Evolutionary conservation across 768 basidiomycete species (phyloP), one percentile per base, ranked within the genome.

Genomic region (Tephrocybe rancida): DNA sequence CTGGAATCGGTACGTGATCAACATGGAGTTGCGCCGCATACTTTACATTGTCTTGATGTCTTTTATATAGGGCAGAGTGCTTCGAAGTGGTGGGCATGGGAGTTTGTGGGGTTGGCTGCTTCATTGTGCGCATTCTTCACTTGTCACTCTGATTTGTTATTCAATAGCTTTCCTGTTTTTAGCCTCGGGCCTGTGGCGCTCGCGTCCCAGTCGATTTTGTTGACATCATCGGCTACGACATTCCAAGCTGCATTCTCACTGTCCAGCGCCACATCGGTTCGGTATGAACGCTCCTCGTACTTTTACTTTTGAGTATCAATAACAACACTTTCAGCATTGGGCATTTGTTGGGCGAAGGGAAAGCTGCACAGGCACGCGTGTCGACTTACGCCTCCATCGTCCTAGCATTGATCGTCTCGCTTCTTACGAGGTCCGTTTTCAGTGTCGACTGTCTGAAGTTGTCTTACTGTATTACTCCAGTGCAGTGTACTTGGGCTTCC

Each of bases 51-150:
- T 30, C 19, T 26, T 41, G 26, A 50, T 7, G 5, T 34, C 22
- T 30, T 11, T n/a, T 3, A n/a, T 27, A 29, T 45, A 80, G 84
- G 84, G 1, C 91, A 92, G 67, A 85, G 82, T 3, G 90, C 89
- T 0, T 86, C 84, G 5, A 95, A 97, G 69, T 98, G 95, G 95
- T 98, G 95, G 95, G 87, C 88, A 29, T 95, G 95, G 95, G 94
- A 96, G 70, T 79, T 92, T 10, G 67, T 88, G 32, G 86, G 84
- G n/a, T 70, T 82, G 2, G 78, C 74, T 18, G 81, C 81, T 2
- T 78, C 76, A 48, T 60, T 78, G 74, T 79, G 55, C 52, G 77
- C 64, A 22, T 34, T 9, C n/a, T n/a, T n/a, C 38, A 38, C 4
- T 16, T n/a, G 41, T 26, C 26, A 4, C 9, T 14, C 48, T 21